Percentiles rank a stretch among this genome's conserved stretches.
phyloP scores from a whole-genome alignment of 2,329 filamentous ascomycete species.

The Colletotrichum sp. region DNA sequence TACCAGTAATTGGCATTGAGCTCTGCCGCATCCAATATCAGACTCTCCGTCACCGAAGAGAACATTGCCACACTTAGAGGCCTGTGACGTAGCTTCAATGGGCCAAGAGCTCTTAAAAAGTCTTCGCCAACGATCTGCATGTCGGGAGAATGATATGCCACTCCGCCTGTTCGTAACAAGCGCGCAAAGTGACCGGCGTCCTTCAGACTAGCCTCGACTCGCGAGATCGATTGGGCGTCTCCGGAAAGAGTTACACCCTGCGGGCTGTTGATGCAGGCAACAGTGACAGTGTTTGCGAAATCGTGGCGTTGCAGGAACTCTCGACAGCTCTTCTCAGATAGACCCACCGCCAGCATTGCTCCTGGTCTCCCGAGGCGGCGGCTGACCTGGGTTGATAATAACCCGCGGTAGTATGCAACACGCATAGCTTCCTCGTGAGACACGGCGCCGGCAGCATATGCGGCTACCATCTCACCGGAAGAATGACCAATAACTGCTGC shows the following conservation, averaged over 20 bases:
- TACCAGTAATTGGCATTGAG: background rate
- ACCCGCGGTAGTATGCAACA: conserved; percentile 23
- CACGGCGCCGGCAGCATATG: conserved; percentile 19
- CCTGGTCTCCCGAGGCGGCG: background rate
- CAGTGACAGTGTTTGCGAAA: conserved; percentile 26
- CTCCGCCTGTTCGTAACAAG: background rate
- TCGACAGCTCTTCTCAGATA: background rate
- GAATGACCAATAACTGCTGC: conserved; percentile 50
- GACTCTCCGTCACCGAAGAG: background rate
- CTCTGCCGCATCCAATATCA: background rate
- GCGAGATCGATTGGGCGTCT: conserved; percentile 40
- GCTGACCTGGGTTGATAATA: conserved; percentile 11
- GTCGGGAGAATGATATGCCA: conserved; percentile 10
- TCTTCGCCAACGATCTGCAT: background rate
- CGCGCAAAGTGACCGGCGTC: background rate
- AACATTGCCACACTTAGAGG: conserved; percentile 34
- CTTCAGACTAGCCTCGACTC: conserved; percentile 40
- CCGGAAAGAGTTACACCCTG: conserved; percentile 56
- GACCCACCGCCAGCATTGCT: background rate
- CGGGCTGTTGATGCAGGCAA: conserved; percentile 55
- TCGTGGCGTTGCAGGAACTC: background rate
- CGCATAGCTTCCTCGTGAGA: conserved; percentile 31
- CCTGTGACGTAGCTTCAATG: background rate
- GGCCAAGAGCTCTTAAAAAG: background rate
- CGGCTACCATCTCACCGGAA: conserved; percentile 47